A percentile compares a stretch with the other conserved stretches of the same genome.
Conservation (phyloP, 78 protist species). For the Planoprotostelium fungivorum region DNA sequence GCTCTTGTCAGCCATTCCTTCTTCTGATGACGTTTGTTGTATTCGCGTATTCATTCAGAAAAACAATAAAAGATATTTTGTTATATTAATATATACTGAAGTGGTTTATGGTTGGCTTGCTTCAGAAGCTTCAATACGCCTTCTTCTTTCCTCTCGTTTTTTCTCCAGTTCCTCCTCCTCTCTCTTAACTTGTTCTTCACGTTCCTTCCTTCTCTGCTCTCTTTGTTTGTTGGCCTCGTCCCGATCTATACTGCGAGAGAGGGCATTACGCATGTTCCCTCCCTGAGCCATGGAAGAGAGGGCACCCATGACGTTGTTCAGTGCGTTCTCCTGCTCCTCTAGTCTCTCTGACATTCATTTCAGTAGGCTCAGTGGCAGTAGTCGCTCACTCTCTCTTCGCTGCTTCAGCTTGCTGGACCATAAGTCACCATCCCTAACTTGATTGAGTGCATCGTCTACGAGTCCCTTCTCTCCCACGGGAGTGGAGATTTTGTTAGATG, state of each 20-base stretch:
- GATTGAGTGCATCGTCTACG: background rate
- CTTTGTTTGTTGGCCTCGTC: background rate
- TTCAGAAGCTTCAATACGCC: background rate
- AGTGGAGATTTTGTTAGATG: background rate
- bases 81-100: too few relatives aligned
- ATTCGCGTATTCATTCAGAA: too few relatives aligned
- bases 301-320: background rate
- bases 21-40: too few relatives aligned
- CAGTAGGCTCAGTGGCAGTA: background rate
- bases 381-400: background rate
- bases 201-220: background rate
- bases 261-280: background rate
- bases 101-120: too few relatives aligned
- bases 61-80: too few relatives aligned
- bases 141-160: background rate
- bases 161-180: background rate
- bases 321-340: background rate
- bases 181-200: background rate
- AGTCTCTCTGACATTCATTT: background rate
- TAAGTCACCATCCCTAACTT: background rate
- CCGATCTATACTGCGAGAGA: background rate
- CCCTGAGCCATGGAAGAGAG: background rate
- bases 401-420: background rate
- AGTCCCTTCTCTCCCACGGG: background rate
- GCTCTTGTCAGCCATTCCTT: too few relatives aligned